Conservation (phyloP, 306 rosid species). For the Mimosa pudica region DNA sequence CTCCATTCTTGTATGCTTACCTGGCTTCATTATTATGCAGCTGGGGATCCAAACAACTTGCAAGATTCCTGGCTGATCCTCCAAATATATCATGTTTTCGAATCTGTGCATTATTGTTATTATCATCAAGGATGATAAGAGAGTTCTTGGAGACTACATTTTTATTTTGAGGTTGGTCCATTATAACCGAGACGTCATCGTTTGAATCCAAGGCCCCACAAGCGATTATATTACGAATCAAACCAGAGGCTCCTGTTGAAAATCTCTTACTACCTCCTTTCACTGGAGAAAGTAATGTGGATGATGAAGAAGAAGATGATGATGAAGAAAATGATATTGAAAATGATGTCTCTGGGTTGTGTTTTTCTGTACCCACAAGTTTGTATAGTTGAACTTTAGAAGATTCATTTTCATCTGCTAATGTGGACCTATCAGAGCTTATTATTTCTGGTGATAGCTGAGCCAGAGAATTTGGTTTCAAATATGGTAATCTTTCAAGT, state of each 20-base stretch:
- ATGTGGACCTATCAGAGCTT: too few relatives aligned
- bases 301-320: slow-evolving; percentile 17
- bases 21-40: slow-evolving; percentile 19
- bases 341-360: slow-evolving; percentile 38
- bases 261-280: slow-evolving; percentile 49
- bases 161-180: slow-evolving; percentile 23
- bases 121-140: background rate
- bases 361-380: slow-evolving; percentile 26
- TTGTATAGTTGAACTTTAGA: slow-evolving; percentile 50
- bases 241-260: slow-evolving; percentile 52
- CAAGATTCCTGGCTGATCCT: slow-evolving; percentile 13
- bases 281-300: slow-evolving; percentile 34
- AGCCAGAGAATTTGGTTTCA: slow-evolving; percentile 28
- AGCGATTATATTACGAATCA: slow-evolving; percentile 59
- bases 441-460: slow-evolving; percentile 30
- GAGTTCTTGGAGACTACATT: background rate
- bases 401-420: slow-evolving; percentile 53
- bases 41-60: slow-evolving; percentile 13
- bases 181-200: slow-evolving; percentile 46
- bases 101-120: slow-evolving; percentile 20
- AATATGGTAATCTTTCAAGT: slow-evolving; percentile 29
- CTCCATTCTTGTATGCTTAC: slow-evolving; percentile 2
- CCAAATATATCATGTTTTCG: background rate
- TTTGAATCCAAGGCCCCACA: slow-evolving; percentile 61
- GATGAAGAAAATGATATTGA: slow-evolving; percentile 36